Conservation (phyloP, 2,329 filamentous ascomycete genomes). For the Aureobasidium sp. region DNA sequence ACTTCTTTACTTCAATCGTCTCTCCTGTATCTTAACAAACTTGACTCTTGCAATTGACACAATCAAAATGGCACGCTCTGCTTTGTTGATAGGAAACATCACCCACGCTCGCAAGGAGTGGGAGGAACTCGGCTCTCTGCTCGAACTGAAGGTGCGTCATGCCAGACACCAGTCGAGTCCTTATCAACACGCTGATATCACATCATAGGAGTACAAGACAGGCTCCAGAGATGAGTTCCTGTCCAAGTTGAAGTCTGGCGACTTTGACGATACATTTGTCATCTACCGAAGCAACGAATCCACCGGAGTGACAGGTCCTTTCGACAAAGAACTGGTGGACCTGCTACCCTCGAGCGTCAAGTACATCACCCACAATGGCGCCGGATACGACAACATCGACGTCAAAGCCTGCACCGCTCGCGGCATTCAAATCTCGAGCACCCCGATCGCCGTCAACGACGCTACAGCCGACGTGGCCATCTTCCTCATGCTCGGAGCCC, state of each 20-base stretch:
- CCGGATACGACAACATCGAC: conserved; percentile 34
- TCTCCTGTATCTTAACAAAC: neutral
- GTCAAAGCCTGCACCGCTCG: conserved; percentile 28
- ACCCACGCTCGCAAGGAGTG: conserved; percentile 41
- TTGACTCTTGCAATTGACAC: neutral
- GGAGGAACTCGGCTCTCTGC: conserved; percentile 32
- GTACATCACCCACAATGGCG: conserved; percentile 41
- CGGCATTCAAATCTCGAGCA: conserved; percentile 40
- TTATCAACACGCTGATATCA: neutral
- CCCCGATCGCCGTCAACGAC: conserved; percentile 44
- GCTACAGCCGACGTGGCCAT: conserved; percentile 44
- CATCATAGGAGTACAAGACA: conserved; percentile 44
- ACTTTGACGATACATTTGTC: conserved; percentile 49
- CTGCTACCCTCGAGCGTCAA: conserved; percentile 37
- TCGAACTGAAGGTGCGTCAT: conserved; percentile 26
- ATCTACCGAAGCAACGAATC: conserved; percentile 55
- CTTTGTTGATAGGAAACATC: conserved; percentile 41
- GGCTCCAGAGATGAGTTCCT: conserved; percentile 52
- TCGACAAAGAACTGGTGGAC: conserved; percentile 39
- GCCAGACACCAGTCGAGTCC: neutral
- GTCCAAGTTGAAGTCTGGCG: conserved; percentile 46
- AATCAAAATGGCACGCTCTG: conserved; percentile 21
- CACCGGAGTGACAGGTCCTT: conserved; percentile 41
- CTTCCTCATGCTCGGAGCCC: conserved; percentile 46
- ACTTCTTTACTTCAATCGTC: neutral